Evolutionary conservation across 139 green algal genomes (phyloP), one percentile per base, ranked within the genome.

Genomic region (Chlamydomonas urium): DNA sequence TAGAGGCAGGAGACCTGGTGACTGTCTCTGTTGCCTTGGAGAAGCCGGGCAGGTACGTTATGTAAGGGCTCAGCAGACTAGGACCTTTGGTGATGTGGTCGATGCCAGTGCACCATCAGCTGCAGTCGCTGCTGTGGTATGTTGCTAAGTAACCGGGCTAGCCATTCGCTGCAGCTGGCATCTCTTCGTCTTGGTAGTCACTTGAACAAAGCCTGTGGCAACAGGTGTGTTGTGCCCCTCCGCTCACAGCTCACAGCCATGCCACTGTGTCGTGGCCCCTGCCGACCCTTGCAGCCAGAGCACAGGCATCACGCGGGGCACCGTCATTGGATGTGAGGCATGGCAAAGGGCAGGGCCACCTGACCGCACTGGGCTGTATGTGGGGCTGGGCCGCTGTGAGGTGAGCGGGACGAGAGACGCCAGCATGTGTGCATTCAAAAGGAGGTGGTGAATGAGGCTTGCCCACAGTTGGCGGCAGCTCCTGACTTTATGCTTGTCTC

Each of bases 21-120:
- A 82, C 79, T 2, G 83, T 97, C 4, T 85, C 74, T 4, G 76
- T 91, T 19, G 88, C 75, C 0, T 17, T 91, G 68, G 90, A 94
- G 74, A 47, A 60, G 48, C 80, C 84, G 0, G 86, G 80, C 65
- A 80, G 47, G 83, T 79, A 50, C 10, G 33, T 53, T n/a, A n/a
- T n/a, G n/a, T n/a, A n/a, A n/a, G n/a, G n/a, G n/a, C n/a, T n/a
- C n/a, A n/a, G n/a, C n/a, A n/a, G n/a, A n/a, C n/a, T n/a, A n/a
- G n/a, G n/a, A n/a, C n/a, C n/a, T n/a, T n/a, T n/a, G n/a, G n/a
- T n/a, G n/a, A n/a, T n/a, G n/a, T n/a, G n/a, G n/a, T n/a, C n/a
- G n/a, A n/a, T n/a, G n/a, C n/a, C n/a, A n/a, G n/a, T 53, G 42
- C 42, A 53, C 42, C 42, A 10, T 10, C 42, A 10, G 14, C 42